Base-by-base conservation (phyloP, 2,329 filamentous ascomycete genomes). In the Penicillium capsulatum region DNA sequence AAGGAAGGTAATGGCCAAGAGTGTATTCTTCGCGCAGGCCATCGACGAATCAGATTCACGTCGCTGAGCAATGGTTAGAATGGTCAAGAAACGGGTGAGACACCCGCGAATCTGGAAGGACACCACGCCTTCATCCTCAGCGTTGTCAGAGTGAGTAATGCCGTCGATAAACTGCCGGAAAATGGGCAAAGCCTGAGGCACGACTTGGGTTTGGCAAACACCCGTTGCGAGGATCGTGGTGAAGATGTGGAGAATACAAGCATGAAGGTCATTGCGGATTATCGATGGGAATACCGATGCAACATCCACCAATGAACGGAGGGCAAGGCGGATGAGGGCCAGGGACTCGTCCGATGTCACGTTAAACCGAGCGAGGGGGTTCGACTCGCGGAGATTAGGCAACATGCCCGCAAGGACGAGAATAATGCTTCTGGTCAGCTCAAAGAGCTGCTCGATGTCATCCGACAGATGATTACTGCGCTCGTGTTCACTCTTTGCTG, bases 381-480 rank as follows among this genome's bases (percentile, higher is more conserved):
- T 80, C 34, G 57, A 59, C 36, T 71, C 67, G 7, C 67, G 62
- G 10, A 73, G 61, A 45, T 91, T 94, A 3, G 94, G 92, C 15
- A 98, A 72, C 27, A 96, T 72, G 1, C 90, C 88, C 0, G 89
- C 85, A 17, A 98, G 74, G 2, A 97, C 91, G 7, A 98, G 74
- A 11, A 97, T 91, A 48, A 97, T 96, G 60, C 96, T 95, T 48
- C 92, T 80, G 0, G 92, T 98, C 32, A 98, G 74, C 66, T 98
- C 92, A 57, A 98, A 98, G 0, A 98, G 76, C 66, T 98, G 92
- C 59, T 98, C 92, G 47, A 98, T 95, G 59, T 98, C 92, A 58
- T 98, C 92, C 0, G 88, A 94, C 8, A 98, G 71, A 61, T 92
- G 84, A 36, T 89, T 85, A 27, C 83, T 80, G 19, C 75, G 70